These are phyloP conservation scores for Aspergillus floridensis DNA, from an alignment of 2,329 filamentous ascomycete genomes.

Conservation along the genomic window DNA sequence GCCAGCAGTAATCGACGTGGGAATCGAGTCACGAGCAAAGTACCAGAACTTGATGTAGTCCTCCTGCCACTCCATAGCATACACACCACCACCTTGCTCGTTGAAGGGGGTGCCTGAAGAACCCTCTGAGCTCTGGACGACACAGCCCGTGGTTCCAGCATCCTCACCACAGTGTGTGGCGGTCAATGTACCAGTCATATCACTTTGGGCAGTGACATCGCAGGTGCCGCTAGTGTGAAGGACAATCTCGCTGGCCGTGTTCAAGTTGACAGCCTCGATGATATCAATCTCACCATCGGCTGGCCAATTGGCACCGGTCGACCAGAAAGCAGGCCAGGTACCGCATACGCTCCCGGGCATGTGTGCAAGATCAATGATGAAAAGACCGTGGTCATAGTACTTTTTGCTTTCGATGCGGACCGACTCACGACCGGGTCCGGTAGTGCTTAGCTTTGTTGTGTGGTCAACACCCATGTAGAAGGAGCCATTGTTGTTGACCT, in stretches of 20 bases:
- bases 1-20: slow-evolving; percentile 44
- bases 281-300: slow-evolving; percentile 51
- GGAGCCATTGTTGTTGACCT: slow-evolving; percentile 32
- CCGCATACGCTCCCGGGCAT: slow-evolving; percentile 50
- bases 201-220: slow-evolving; percentile 39
- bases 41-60: slow-evolving; percentile 53
- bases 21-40: slow-evolving; percentile 47
- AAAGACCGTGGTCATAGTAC: slow-evolving; percentile 46
- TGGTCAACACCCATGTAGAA: slow-evolving; percentile 49
- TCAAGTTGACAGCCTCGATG: slow-evolving; percentile 52
- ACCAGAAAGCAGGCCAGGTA: slow-evolving; percentile 53
- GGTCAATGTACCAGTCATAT: slow-evolving; percentile 50
- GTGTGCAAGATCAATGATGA: slow-evolving; percentile 49
- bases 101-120: slow-evolving; percentile 57
- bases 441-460: slow-evolving; percentile 33
- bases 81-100: slow-evolving; percentile 47
- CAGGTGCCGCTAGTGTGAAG: slow-evolving; percentile 50
- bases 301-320: slow-evolving; percentile 43
- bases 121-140: slow-evolving; percentile 38
- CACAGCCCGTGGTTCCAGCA: slow-evolving; percentile 40
- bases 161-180: slow-evolving; percentile 50
- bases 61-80: slow-evolving; percentile 50
- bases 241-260: slow-evolving; percentile 46
- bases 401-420: slow-evolving; percentile 47
- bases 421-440: slow-evolving; percentile 42